Evolutionary conservation across 345 rosid species (phyloP), one percentile per base, ranked within the genome.

Genomic region (Populus pruinosa): DNA sequence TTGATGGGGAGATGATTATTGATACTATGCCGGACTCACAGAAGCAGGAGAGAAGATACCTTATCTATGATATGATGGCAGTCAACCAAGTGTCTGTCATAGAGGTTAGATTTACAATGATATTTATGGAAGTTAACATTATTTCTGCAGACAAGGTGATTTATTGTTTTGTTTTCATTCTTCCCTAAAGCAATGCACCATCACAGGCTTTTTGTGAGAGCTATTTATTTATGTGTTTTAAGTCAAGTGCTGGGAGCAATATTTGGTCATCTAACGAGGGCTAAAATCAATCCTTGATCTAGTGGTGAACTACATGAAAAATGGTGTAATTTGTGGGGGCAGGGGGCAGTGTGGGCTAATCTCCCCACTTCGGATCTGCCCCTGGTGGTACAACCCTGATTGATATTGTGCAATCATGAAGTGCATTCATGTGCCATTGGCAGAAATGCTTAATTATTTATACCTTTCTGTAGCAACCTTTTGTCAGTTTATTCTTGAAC

Each of bases 1-100:
- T 96, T 77, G 99, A 96, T 83, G 99, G 99, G 76, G 99, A 96
- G 87, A 96, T 96, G 99, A 78, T 96, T 72, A 96, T 96, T 41
- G 99, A 96, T 83, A 92, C 91, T 68, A 13, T 96, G 86, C 98
- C 99, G 25, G 99, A 96, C 78, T 87, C 94, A 14, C 91, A 78
- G 75, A 91, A 89, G 90, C 96, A 92, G 86, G 99, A 93, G 87
- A 93, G 99, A 84, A 91, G 99, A 90, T 96, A 96, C 81, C 92
- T 96, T 50, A 96, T 96, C 76, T 96, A 93, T 88, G 99, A 96
- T 85, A 73, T 93, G 89, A 93, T 96, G 88, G 99, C 97, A 77
- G 69, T 92, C 67, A 93, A 93, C 74, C 84, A 85, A 7, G 78
- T 78, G 36, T 87, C 99, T 68, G 81, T 96, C 66, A 87, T 89